phyloP scores from a whole-genome alignment of 306 rosid species.

The Herpetospermum pedunculosum region DNA sequence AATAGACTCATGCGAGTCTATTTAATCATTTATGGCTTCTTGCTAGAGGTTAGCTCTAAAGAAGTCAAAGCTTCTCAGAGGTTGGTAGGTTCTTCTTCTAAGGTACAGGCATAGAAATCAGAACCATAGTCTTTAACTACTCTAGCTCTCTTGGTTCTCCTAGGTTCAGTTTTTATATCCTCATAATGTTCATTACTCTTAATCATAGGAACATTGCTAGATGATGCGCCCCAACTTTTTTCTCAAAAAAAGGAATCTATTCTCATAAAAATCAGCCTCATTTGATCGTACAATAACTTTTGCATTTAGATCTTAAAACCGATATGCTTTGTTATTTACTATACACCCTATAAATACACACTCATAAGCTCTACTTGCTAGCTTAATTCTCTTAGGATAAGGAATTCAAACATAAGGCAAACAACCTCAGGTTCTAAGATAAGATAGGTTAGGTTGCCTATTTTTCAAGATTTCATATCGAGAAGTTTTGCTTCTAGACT shows the following conservation, averaged over 20 bases:
- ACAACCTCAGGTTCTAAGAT: conserved; percentile 5
- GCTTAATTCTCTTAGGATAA: background rate
- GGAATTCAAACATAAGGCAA: background rate
- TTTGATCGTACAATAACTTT: background rate
- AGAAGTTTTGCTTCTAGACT: background rate
- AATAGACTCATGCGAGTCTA: background rate
- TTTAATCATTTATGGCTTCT: background rate
- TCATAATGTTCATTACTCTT: background rate
- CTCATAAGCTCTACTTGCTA: background rate
- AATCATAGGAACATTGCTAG: background rate
- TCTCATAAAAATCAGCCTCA: background rate
- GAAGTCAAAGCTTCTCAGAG: background rate
- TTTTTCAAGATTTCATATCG: background rate
- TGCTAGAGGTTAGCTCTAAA: background rate
- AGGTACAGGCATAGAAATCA: background rate
- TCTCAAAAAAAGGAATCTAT: background rate
- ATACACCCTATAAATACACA: conserved; percentile 6
- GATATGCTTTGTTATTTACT: background rate
- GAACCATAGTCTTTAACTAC: background rate
- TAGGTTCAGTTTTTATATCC: too few relatives aligned
- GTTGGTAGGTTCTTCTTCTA: background rate
- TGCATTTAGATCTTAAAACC: background rate
- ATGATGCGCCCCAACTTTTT: background rate
- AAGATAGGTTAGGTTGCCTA: background rate
- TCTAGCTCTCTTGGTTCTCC: background rate